A percentile compares a stretch with the other conserved stretches of the same genome.
Conservation (phyloP, 139 green algal genomes). For the Zygnema cylindricum region DNA sequence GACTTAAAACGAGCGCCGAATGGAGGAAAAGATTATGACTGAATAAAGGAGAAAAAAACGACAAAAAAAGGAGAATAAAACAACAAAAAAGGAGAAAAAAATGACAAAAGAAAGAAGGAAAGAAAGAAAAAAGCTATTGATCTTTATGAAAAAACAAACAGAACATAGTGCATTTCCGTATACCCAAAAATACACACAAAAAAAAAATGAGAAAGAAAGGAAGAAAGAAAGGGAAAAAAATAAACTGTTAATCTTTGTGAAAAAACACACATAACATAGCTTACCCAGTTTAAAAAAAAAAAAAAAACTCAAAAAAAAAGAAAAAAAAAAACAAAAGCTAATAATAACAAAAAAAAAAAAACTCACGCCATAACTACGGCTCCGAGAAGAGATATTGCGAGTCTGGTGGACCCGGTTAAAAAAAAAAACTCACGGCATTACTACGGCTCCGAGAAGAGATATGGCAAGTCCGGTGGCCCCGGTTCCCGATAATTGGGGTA, state of each 20-base stretch:
- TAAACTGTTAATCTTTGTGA: no score
- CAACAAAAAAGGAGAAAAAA: neutral
- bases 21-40: constrained; percentile 91
- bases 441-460: constrained; percentile 77
- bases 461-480: constrained; percentile 51
- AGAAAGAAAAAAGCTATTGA: neutral
- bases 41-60: constrained; percentile 16
- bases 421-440: constrained; percentile 89
- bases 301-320: no score
- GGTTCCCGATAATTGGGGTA: constrained; percentile 65
- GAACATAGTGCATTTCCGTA: neutral
- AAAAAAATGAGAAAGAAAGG: no score
- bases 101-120: constrained; percentile 5
- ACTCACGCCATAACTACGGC: constrained; percentile 85
- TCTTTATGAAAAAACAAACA: neutral
- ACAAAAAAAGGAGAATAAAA: neutral
- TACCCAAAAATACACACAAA: neutral
- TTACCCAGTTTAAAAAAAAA: no score
- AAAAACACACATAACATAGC: no score
- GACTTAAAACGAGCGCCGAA: constrained; percentile 77
- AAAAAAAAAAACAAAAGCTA: no score
- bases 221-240: no score
- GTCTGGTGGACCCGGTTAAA: constrained; percentile 7
- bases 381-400: constrained; percentile 73
- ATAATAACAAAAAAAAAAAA: no score